These are phyloP conservation scores for Kwoniella europaea DNA, from an alignment of 768 basidiomycete genomes.

Conservation along the genomic window DNA sequence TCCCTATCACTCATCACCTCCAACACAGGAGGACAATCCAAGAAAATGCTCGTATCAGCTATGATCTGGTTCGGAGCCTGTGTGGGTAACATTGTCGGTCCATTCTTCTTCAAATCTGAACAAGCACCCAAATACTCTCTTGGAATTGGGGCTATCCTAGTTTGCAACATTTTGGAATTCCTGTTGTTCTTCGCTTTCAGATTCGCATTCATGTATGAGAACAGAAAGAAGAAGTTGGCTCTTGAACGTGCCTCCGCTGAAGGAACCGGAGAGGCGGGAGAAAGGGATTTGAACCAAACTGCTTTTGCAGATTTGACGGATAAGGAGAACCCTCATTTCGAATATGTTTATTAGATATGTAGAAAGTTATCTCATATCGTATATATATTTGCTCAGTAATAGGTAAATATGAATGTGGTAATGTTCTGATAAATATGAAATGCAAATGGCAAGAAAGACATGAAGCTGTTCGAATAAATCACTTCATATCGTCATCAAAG, in stretches of 20 bases:
- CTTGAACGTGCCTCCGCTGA: constrained; percentile 9
- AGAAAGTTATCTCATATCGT: too few relatives aligned
- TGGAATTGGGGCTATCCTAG: constrained; percentile 56
- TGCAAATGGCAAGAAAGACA: too few relatives aligned
- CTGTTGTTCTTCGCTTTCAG: constrained; percentile 48
- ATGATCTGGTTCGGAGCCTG: constrained; percentile 57
- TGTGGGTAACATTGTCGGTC: constrained; percentile 50
- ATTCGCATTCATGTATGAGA: constrained; percentile 49
- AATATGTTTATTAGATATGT: constrained; percentile 18
- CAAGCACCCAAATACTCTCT: constrained; percentile 56
- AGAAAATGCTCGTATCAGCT: constrained; percentile 55
- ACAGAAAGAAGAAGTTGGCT: constrained; percentile 46
- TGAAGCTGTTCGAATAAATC: too few relatives aligned
- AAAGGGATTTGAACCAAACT: constrained; percentile 34
- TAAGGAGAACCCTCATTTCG: constrained; percentile 46
- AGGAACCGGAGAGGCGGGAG: not conserved
- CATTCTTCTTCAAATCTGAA: constrained; percentile 49
- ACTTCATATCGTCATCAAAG: too few relatives aligned
- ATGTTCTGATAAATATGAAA: too few relatives aligned
- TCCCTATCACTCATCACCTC: constrained; percentile 58
- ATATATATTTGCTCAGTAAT: too few relatives aligned
- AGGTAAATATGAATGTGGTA: too few relatives aligned
- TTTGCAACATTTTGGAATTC: constrained; percentile 53
- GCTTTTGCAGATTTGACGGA: constrained; percentile 57
- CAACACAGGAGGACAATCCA: constrained; percentile 60